These are phyloP conservation scores for Sporothrix schenckii DNA, from an alignment of 2,329 filamentous ascomycete species.

Conservation along the genomic window DNA sequence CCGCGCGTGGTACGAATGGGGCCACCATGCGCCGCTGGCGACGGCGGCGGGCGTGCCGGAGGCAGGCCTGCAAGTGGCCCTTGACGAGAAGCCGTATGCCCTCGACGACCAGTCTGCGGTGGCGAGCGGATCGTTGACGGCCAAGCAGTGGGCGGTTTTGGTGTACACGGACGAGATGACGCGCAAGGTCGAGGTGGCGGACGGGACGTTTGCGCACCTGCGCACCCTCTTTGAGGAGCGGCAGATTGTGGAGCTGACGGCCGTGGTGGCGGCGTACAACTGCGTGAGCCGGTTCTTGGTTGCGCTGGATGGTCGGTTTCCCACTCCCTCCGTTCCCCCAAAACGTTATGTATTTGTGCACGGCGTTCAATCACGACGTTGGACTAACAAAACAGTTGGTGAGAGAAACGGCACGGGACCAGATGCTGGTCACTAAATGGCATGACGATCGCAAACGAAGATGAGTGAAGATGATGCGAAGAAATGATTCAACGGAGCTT, in stretches of 20 bases:
- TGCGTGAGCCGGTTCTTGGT: slow-evolving; percentile 84
- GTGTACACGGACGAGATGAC: slow-evolving; percentile 85
- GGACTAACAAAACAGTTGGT: slow-evolving; percentile 49
- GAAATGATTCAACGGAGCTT: neutral
- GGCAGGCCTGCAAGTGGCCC: slow-evolving; percentile 53
- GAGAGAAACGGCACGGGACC: slow-evolving; percentile 60
- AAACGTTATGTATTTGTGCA: no score
- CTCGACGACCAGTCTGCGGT: slow-evolving; percentile 30
- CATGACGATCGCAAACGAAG: neutral
- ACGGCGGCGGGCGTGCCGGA: slow-evolving; percentile 59
- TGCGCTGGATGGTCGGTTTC: slow-evolving; percentile 69
- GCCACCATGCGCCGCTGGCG: slow-evolving; percentile 71
- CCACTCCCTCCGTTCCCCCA: no score
- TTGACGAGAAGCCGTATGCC: slow-evolving; percentile 41
- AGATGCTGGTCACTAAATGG: slow-evolving; percentile 38
- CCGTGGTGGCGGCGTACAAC: slow-evolving; percentile 79
- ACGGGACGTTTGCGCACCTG: slow-evolving; percentile 67
- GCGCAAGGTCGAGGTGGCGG: slow-evolving; percentile 66
- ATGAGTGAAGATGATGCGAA: neutral
- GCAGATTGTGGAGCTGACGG: slow-evolving; percentile 79
- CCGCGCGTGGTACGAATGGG: slow-evolving; percentile 83
- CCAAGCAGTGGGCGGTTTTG: slow-evolving; percentile 68
- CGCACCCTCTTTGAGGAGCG: slow-evolving; percentile 65
- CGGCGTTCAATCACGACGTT: neutral
- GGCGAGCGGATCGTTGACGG: slow-evolving; percentile 49